A percentile compares a stretch with the other conserved stretches of the same genome.
phyloP scores from a whole-genome alignment of 1,284 basidiomycete species.

The Rhodotorula sp. region DNA sequence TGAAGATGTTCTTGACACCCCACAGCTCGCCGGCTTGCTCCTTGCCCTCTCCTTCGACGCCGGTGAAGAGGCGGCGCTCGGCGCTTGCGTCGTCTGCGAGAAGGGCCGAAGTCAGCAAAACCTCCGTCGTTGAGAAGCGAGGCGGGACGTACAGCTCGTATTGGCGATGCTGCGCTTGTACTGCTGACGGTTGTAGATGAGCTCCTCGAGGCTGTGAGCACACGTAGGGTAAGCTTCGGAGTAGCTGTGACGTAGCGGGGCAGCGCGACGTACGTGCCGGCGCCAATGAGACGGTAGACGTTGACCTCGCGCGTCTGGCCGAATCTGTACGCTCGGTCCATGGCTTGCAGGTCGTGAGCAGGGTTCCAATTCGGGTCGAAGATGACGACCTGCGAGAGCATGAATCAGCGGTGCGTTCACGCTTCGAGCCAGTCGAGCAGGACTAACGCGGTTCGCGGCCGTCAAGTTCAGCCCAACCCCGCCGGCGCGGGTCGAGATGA shows the following conservation, averaged over 20 bases:
- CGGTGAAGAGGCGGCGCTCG: slow-evolving; percentile 37
- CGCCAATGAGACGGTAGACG: slow-evolving; percentile 78
- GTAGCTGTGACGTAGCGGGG: too few species aligned
- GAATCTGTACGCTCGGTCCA: slow-evolving; percentile 71
- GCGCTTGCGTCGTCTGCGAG: slow-evolving; percentile 35
- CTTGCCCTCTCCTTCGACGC: slow-evolving; percentile 41
- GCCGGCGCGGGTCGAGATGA: slow-evolving; percentile 88
- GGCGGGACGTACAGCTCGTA: not conserved
- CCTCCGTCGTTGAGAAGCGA: too few species aligned
- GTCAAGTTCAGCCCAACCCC: slow-evolving; percentile 67
- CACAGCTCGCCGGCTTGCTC: slow-evolving; percentile 31
- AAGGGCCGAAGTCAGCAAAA: slow-evolving; percentile 4
- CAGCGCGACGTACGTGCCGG: slow-evolving; percentile 58
- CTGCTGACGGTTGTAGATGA: slow-evolving; percentile 43
- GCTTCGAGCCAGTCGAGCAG: slow-evolving; percentile 73
- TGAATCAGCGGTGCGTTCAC: slow-evolving; percentile 50
- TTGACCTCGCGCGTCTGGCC: slow-evolving; percentile 82
- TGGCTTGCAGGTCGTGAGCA: slow-evolving; percentile 71
- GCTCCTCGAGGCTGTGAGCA: slow-evolving; percentile 38
- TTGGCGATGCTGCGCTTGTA: slow-evolving; percentile 23
- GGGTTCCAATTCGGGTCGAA: slow-evolving; percentile 91
- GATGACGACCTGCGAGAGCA: slow-evolving; percentile 76
- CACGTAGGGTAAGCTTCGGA: too few species aligned
- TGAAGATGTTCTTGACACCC: slow-evolving; percentile 38
- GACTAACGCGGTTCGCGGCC: slow-evolving; percentile 53